Evolutionary conservation across 2,329 filamentous ascomycete genomes (phyloP).

Genomic region (Trichoderma sp.): DNA sequence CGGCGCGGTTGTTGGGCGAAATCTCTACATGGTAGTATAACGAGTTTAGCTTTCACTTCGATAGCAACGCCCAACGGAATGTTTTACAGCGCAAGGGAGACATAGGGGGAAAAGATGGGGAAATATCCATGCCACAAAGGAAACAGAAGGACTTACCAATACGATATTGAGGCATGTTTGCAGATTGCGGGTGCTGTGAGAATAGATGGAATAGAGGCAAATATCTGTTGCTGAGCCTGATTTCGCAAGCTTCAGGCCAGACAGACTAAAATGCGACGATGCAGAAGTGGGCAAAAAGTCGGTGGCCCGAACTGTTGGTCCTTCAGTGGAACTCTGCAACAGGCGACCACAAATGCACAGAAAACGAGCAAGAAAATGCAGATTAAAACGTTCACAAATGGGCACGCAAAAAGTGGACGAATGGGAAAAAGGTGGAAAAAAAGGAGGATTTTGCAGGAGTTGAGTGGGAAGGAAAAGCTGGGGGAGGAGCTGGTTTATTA

Average conservation of each 20-base stretch:
- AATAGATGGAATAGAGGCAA: background rate
- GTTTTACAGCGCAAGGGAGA: background rate
- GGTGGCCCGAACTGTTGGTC: background rate
- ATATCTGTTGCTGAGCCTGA: background rate
- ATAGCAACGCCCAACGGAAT: background rate
- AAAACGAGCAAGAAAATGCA: background rate
- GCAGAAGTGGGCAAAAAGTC: slow-evolving; percentile 15
- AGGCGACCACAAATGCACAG: background rate
- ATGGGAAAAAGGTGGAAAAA: background rate
- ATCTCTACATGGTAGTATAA: slow-evolving; percentile 53
- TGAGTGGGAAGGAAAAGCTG: slow-evolving; percentile 5
- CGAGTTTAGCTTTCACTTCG: background rate
- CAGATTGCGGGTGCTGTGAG: background rate
- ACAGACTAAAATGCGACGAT: slow-evolving; percentile 4
- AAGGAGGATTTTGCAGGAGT: background rate
- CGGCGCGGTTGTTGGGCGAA: slow-evolving; percentile 67
- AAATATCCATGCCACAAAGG: background rate
- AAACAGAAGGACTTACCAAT: slow-evolving; percentile 38
- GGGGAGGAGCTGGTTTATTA: slow-evolving; percentile 3
- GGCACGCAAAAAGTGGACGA: background rate
- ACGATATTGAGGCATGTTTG: slow-evolving; percentile 46
- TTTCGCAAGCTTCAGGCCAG: slow-evolving; percentile 2
- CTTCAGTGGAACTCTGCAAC: background rate
- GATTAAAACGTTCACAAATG: background rate
- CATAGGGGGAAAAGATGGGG: background rate